phyloP scores from a whole-genome alignment of 345 rosid genomes.

The Arabidopsis suecica region DNA sequence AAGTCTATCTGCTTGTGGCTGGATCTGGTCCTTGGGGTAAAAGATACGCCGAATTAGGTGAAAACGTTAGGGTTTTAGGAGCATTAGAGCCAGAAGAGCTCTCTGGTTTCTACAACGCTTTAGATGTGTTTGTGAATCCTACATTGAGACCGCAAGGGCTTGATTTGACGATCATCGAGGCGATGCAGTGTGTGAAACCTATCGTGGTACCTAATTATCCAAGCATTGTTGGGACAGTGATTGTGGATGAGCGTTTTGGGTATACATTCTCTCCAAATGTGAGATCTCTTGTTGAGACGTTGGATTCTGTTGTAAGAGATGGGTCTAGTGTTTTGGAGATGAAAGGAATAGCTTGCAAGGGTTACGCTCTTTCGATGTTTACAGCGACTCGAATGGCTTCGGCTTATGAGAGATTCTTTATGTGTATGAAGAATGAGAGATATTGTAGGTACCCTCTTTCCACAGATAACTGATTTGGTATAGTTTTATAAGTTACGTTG shows the following conservation, averaged over 20 bases:
- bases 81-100: constrained; percentile 57
- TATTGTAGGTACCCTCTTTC: constrained; percentile 69
- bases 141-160: constrained; percentile 77
- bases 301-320: constrained; percentile 57
- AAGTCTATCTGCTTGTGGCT: constrained; percentile 60
- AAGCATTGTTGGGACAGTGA: constrained; percentile 71
- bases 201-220: constrained; percentile 71
- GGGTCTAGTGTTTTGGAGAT: constrained; percentile 52
- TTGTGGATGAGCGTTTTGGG: constrained; percentile 57
- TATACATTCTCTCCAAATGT: constrained; percentile 76
- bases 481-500: constrained; percentile 19
- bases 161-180: constrained; percentile 70
- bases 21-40: constrained; percentile 81
- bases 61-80: constrained; percentile 62
- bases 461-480: constrained; percentile 46
- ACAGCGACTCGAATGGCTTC: constrained; percentile 74
- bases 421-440: constrained; percentile 66
- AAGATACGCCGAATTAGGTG: constrained; percentile 63
- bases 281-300: constrained; percentile 60
- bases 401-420: constrained; percentile 78
- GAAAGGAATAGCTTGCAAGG: constrained; percentile 60
- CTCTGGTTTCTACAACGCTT: constrained; percentile 63
- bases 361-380: constrained; percentile 57
- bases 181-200: constrained; percentile 78
- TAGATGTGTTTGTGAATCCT: constrained; percentile 77